phyloP scores from a whole-genome alignment of 164 flowering plant genomes.

The Aristolochia fimbriata region DNA sequence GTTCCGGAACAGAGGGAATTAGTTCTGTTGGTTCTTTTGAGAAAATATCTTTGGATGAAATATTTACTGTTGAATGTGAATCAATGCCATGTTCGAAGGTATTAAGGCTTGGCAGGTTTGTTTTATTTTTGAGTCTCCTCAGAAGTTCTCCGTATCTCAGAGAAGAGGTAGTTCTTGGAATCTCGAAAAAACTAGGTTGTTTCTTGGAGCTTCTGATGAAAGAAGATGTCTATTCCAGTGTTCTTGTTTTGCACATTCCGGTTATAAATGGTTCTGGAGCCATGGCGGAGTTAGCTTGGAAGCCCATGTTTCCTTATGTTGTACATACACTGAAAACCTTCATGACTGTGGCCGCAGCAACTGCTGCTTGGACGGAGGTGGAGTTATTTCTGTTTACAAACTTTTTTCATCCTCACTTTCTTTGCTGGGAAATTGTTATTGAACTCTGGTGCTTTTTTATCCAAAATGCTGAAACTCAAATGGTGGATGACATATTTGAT shows the following conservation, averaged over 20 bases:
- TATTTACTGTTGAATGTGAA: conserved; percentile 35
- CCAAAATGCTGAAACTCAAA: conserved; percentile 51
- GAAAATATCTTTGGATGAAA: conserved; percentile 20
- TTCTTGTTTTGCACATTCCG: conserved; percentile 51
- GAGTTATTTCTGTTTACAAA: conserved; percentile 61
- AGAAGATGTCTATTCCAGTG: conserved; percentile 50
- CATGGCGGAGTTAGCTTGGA: conserved; percentile 36
- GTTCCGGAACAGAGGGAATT: conserved; percentile 10
- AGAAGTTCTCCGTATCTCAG: conserved; percentile 46
- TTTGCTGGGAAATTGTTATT: conserved; percentile 62
- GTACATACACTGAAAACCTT: conserved; percentile 56
- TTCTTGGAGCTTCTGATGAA: conserved; percentile 40
- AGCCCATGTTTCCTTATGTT: conserved; percentile 41
- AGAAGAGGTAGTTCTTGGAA: conserved; percentile 35
- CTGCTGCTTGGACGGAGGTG: conserved; percentile 45
- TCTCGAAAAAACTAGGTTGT: conserved; percentile 58
- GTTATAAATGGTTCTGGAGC: conserved; percentile 27
- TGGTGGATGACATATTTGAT: conserved; percentile 34
- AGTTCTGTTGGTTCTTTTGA: neutral
- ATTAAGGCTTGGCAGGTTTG: conserved; percentile 43
- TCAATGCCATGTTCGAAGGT: conserved; percentile 21
- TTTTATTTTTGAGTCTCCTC: conserved; percentile 47
- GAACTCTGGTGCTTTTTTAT: conserved; percentile 80
- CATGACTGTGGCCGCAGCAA: conserved; percentile 46
- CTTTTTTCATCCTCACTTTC: conserved; percentile 74